Base-by-base conservation (phyloP, 306 rosid species). In the Senna tora region DNA sequence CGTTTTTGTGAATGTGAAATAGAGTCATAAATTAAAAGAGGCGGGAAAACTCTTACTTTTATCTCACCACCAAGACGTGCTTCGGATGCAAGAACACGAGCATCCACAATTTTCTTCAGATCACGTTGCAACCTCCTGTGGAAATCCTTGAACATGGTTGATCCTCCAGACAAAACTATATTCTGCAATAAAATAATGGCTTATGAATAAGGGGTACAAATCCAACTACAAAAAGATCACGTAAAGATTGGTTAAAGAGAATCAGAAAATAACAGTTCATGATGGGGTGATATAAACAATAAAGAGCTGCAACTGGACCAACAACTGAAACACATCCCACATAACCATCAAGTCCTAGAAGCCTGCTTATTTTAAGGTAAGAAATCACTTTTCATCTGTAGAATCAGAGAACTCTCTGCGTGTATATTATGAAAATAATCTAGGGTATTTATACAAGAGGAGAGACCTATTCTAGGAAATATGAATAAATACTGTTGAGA, bases 121-220 rank as follows among this genome's bases (percentile, higher is more conserved):
- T 95, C 99, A 67, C 99, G 94, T 71, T 95, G 99, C 90, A 95
- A 87, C 82, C 97, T 95, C 84, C 96, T 79, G 71, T 86, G 91
- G 79, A 95, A 95, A 90, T 95, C 99, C 88, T 91, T 95, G 88
- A 95, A 95, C 96, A 95, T 95, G 67, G 99, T 95, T 77, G 99
- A 95, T 46, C 99, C 99, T 56, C 99, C 99, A 21, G 99, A 95
- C 76, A 95, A 75, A 67, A 95, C 99, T 46, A 95, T 81, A 80
- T 95, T 95, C 99, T 95, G 91, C 73, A 82, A 76, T 60, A 12
- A 56, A 76, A 58, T 19, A 9, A 6, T 54, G 62, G 20, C n/a
- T 61, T 22, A 59, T 51, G 49, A 61, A 61, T 39, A 68, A 67
- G 55, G 5, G 52, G 34, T 51, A 22, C 39, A 67, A 15, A 25